Evolutionary conservation across 371 early-diverging fungal genomes (phyloP).

Genomic region (Lichtheimia corymbifera): DNA sequence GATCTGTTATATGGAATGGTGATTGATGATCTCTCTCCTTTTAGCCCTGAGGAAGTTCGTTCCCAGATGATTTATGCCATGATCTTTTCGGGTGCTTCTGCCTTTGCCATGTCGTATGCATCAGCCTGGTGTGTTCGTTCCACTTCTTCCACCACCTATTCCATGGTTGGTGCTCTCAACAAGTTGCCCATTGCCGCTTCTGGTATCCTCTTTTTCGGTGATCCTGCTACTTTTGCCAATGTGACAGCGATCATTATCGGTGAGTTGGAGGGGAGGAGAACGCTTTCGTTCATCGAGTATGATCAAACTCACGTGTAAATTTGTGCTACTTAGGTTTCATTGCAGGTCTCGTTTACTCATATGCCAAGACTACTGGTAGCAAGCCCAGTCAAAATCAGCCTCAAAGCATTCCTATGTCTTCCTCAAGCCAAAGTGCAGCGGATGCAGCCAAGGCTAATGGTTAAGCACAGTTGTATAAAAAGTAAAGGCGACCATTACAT

Average conservation of each 20-base stretch:
- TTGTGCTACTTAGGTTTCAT: slow-evolving; percentile 58
- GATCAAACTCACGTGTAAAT: not conserved
- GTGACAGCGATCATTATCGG: slow-evolving; percentile 80
- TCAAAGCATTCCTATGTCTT: slow-evolving; percentile 38
- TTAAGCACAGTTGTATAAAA: slow-evolving; percentile 15
- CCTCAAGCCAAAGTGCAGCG: slow-evolving; percentile 33
- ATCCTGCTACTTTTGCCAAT: slow-evolving; percentile 78
- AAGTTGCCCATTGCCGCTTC: slow-evolving; percentile 96
- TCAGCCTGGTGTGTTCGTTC: slow-evolving; percentile 96
- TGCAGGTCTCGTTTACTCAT: slow-evolving; percentile 83
- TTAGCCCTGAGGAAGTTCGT: slow-evolving; percentile 53
- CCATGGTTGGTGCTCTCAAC: slow-evolving; percentile 99
- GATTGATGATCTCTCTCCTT: slow-evolving; percentile 7
- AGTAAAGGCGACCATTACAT: not conserved
- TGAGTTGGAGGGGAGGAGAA: slow-evolving; percentile 13
- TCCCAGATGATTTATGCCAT: slow-evolving; percentile 68
- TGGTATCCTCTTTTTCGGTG: slow-evolving; percentile 94
- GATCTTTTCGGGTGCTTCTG: slow-evolving; percentile 82
- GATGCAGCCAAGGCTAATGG: slow-evolving; percentile 36
- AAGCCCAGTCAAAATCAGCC: slow-evolving; percentile 42
- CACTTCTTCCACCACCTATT: slow-evolving; percentile 95
- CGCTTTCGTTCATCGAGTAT: not conserved
- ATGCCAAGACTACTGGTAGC: slow-evolving; percentile 55
- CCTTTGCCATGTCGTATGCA: slow-evolving; percentile 91
- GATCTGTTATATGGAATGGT: not conserved